Conservation (phyloP, 2,329 filamentous ascomycete species). For the Nannizzia gypsea region DNA sequence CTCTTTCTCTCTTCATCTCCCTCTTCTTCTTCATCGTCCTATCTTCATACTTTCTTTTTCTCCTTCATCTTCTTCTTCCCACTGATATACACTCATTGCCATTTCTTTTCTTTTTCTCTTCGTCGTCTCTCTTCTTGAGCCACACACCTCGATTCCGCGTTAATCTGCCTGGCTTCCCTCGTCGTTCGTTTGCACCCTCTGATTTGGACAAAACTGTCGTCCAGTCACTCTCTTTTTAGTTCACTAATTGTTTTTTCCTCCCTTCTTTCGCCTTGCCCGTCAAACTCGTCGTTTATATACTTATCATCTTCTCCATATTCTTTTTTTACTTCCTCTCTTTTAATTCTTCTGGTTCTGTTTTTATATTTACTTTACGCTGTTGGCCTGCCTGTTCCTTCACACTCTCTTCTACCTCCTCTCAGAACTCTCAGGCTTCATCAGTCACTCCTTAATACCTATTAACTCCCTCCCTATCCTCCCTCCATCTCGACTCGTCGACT, state of each 20-base stretch:
- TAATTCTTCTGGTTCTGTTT: not conserved
- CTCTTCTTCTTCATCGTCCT: slow-evolving; percentile 10
- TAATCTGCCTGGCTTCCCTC: not conserved
- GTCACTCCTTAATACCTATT: slow-evolving; percentile 1
- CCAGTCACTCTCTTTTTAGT: slow-evolving; percentile 11
- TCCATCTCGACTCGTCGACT: not conserved
- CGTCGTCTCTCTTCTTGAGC: slow-evolving; percentile 11
- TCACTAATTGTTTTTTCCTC: slow-evolving; percentile 12
- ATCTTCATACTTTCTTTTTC: slow-evolving; percentile 12
- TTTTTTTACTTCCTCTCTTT: slow-evolving; percentile 12
- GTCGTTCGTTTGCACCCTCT: slow-evolving; percentile 2
- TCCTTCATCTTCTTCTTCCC: slow-evolving; percentile 10
- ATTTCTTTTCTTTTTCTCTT: not conserved
- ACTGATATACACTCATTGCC: not conserved
- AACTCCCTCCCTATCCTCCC: not conserved
- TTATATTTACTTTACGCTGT: slow-evolving; percentile 1
- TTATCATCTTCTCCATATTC: slow-evolving; percentile 17
- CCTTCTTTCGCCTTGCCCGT: slow-evolving; percentile 11
- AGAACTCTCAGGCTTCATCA: not conserved
- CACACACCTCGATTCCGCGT: slow-evolving; percentile 1
- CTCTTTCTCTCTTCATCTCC: slow-evolving; percentile 7
- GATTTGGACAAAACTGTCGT: slow-evolving; percentile 4
- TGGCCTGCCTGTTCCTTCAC: not conserved
- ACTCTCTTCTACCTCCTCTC: not conserved
- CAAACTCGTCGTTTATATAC: slow-evolving; percentile 22